Base-by-base conservation (phyloP, 257 asterid species). In the Solanum boliviense region DNA sequence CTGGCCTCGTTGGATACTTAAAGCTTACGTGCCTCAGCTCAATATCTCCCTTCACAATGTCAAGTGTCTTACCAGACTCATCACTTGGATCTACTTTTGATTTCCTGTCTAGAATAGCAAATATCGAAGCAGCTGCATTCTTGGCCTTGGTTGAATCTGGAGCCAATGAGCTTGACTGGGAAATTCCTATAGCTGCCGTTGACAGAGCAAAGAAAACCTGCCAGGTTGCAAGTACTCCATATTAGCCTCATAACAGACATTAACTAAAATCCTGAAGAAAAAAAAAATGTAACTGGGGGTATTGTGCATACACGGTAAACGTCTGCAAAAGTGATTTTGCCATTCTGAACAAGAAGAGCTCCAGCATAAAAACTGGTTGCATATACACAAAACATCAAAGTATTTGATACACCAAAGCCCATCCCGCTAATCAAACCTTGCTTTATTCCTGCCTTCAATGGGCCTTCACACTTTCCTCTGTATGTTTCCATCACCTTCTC, bases 131-230 rank as follows among this genome's bases (percentile, higher is more conserved):
- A 70, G 98, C 94, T 2, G 98, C 98, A 11, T 87, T 31, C 92
- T 94, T 96, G n/a, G 98, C 99, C 85, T 95, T 96, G 92, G 87
- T 94, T 27, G 98, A 94, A 90, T 96, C 98, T n/a, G 98, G 98
- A 74, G 96, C 98, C 44, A 96, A 87, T 13, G 99, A 92, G 86
- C 97, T 94, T 8, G 99, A 95, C 67, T 95, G 98, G 29, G 99
- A 96, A 89, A 96, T 94, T 25, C 95, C 98, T 13, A 94, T 20
- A 58, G 99, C 94, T 32, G 98, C 97, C 95, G 93, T 94, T 5
- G 98, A 93, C 84, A 95, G 89, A 90, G 97, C 97, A 75, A 94
- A 96, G 94, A 96, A 95, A 48, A 95, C 99, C 98, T 95, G 95
- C 91, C 92, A 75, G 81, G 72, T 35, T 86, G 67, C 83, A 11